Evolutionary conservation across 257 asterid genomes (phyloP).

Genomic region (Gentiana straminea): DNA sequence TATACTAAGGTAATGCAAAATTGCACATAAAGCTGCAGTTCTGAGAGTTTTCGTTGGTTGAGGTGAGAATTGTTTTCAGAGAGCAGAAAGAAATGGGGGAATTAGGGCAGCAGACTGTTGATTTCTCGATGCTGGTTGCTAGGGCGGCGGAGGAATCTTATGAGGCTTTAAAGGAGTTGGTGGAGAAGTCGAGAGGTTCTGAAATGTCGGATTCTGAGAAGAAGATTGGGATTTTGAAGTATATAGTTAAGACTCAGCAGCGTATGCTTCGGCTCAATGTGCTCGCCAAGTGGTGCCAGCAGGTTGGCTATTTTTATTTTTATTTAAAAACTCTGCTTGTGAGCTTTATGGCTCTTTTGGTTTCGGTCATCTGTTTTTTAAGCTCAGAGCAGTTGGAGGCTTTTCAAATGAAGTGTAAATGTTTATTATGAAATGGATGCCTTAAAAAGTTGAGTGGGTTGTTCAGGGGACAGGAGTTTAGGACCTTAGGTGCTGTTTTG

Average conservation of each 20-base stretch:
- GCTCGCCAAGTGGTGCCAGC: slow-evolving; percentile 99
- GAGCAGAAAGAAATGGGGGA: slow-evolving; percentile 42
- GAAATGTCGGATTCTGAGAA: slow-evolving; percentile 76
- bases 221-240: slow-evolving; percentile 83
- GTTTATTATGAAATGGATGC: too few species aligned
- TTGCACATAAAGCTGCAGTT: too few species aligned
- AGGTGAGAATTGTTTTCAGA: too few species aligned
- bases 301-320: slow-evolving; percentile 29
- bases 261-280: slow-evolving; percentile 97
- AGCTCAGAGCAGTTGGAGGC: neutral
- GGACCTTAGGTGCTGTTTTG: too few species aligned
- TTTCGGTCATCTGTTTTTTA: neutral
- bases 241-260: slow-evolving; percentile 92
- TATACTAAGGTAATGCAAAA: too few species aligned
- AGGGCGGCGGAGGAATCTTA: slow-evolving; percentile 88
- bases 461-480: too few species aligned
- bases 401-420: too few species aligned
- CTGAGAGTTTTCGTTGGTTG: too few species aligned
- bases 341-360: too few species aligned
- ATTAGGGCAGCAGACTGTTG: slow-evolving; percentile 77
- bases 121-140: slow-evolving; percentile 66
- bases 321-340: too few species aligned
- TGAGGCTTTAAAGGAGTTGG: slow-evolving; percentile 61
- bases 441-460: too few species aligned
- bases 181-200: slow-evolving; percentile 71